These are phyloP conservation scores for Mortierella alpina DNA, from an alignment of 192 early-diverging fungal genomes.

Conservation along the genomic window DNA sequence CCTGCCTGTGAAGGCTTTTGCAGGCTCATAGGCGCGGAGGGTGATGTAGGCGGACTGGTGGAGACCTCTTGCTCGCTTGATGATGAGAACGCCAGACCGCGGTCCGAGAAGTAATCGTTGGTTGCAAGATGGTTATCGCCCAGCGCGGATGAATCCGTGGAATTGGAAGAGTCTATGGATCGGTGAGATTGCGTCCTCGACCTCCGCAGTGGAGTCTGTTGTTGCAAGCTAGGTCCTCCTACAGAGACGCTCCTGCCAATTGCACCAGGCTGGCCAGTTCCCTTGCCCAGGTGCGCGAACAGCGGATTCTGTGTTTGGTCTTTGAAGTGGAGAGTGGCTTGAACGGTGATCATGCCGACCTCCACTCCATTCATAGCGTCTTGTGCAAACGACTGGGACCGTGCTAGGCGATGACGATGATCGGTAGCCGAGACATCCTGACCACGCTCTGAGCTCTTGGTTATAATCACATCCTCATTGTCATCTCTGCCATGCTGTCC, in stretches of 20 bases:
- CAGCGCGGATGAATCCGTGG: conserved; percentile 11
- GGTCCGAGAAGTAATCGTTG: background rate
- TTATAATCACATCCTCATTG: conserved; percentile 13
- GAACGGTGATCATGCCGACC: conserved; percentile 43
- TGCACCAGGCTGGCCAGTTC: background rate
- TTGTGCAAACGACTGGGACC: conserved; percentile 38
- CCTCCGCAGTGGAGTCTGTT: background rate
- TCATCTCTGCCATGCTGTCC: background rate
- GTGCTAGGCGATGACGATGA: conserved; percentile 16
- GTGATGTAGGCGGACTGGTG: background rate
- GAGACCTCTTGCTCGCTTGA: background rate
- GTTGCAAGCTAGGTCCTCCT: background rate
- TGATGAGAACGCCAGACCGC: background rate
- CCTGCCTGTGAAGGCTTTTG: background rate
- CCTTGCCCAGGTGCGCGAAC: conserved; percentile 41
- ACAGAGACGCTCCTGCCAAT: too few relatives aligned
- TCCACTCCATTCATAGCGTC: conserved; percentile 45
- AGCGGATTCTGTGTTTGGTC: conserved; percentile 40
- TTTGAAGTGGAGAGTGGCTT: conserved; percentile 39
- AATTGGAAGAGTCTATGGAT: conserved; percentile 15
- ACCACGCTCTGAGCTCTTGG: conserved; percentile 21
- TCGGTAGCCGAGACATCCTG: conserved; percentile 13
- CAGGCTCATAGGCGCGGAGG: conserved; percentile 9
- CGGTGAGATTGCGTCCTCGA: conserved; percentile 9
- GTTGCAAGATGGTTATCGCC: background rate